Base-by-base conservation (phyloP, 2,329 filamentous ascomycete species). In the Pyrenophora tritici-repentis region DNA sequence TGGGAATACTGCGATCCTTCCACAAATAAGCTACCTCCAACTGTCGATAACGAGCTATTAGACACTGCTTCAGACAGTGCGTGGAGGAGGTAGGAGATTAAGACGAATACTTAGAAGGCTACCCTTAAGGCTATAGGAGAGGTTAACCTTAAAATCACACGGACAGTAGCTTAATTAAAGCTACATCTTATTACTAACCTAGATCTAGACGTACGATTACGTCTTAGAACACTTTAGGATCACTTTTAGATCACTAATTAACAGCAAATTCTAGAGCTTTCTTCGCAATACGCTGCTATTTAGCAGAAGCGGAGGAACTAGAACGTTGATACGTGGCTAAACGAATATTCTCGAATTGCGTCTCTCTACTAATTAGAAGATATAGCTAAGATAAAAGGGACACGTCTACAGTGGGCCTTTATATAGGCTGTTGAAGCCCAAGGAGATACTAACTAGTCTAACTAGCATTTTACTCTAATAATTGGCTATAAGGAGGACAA, bases 31-130 rank as follows among this genome's bases (percentile, higher is more conserved):
- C 24, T 20, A 38, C 34, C 42, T 46, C 20, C 16, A n/a, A 20
- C 2, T 5, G 32, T 32, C 14, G 24, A 46, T 16, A 20, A 38
- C n/a, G 16, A 18, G 24, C 24, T 24, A 20, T 31, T 14, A 22
- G 42, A 46, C 34, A 20, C 10, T 12, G 20, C 3, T 9, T 44
- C 12, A 36, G 42, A 44, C 1, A 8, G 42, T 5, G 13, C 0
- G 20, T 46, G 12, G 42, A 46, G 12, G 35, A 38, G 3, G 9
- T 46, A 12, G 42, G 34, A 46, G 35, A 46, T 46, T n/a, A 46
- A 38, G 16, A 38, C 16, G 1, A 46, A 38, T 38, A 22, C 34
- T 38, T 16, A 46, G 16, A 32, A 10, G 24, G 5, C 42, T 18
- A 46, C 4, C 9, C 34, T 38, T 5, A 46, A 38, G 16, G 42